phyloP scores from a whole-genome alignment of 1,284 basidiomycete species.

The Tilletia caries region DNA sequence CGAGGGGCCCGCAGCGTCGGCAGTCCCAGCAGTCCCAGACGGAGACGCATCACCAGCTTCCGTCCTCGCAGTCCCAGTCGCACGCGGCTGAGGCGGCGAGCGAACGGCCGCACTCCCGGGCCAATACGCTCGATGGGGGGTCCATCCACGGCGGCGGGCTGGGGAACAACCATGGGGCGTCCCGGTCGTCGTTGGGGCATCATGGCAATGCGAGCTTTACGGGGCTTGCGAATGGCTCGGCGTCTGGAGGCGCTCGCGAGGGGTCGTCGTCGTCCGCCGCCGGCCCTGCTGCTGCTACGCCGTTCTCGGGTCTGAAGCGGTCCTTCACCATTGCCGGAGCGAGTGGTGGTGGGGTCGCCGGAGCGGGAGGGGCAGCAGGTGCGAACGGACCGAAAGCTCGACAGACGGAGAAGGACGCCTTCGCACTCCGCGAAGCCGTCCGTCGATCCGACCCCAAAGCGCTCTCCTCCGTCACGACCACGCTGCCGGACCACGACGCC shows the following conservation, averaged over 20 bases:
- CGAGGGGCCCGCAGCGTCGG: background rate
- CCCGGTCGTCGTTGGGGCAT: background rate
- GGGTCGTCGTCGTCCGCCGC: no score
- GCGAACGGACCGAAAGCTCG: slow-evolving; percentile 17
- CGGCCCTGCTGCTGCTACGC: background rate
- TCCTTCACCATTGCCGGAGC: background rate
- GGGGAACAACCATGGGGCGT: background rate
- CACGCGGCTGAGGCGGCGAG: background rate
- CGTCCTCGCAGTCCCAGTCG: background rate
- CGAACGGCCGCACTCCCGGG: background rate
- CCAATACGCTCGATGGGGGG: background rate
- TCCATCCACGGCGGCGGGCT: no score
- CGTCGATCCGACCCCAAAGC: slow-evolving; percentile 76
- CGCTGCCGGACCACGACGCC: slow-evolving; percentile 65
- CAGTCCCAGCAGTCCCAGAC: slow-evolving; percentile 6
- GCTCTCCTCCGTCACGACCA: slow-evolving; percentile 62
- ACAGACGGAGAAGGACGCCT: slow-evolving; percentile 61
- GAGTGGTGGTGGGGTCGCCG: background rate
- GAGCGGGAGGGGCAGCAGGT: background rate
- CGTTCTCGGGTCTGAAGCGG: background rate
- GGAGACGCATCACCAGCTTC: background rate
- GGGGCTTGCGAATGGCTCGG: background rate
- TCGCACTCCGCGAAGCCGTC: slow-evolving; percentile 62
- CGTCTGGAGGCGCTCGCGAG: background rate
- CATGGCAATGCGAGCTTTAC: background rate